Base-by-base conservation (phyloP, 768 basidiomycete species). In the Aureoboletus auriporus region DNA sequence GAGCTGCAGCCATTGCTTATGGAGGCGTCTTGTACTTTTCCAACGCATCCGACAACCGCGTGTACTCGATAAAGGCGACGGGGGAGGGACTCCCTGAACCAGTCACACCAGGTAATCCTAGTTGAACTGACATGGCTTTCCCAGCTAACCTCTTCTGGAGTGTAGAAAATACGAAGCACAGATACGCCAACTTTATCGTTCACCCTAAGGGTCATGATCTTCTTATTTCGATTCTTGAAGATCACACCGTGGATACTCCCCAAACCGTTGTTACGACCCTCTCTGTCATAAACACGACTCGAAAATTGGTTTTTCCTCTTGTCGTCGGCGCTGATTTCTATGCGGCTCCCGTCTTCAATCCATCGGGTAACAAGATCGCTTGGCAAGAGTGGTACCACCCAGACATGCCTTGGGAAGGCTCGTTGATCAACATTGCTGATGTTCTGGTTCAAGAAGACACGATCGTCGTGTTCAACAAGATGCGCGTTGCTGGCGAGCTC, bases 351-450 rank as follows among this genome's bases (percentile, higher is more conserved):
- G 67, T 60, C 27, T 78, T 84, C 65, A 78, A 78, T n/a, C 74
- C 78, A 0, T 74, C 80, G 44, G 85, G 84, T 0, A 67, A 54
- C 29, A 71, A 68, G 46, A 55, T 88, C 6, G 74, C 71, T 0
- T 89, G 81, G 80, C 69, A 79, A 40, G 69, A 81, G 50, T 88
- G 85, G 86, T 68, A 60, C 47, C 79, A 82, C 35, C 82, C 82
- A 0, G 72, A 80, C 54, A 82, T 83, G 81, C 79, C 86, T 4
- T 89, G 83, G 82, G 75, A 83, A 55, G 80, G 79, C 10, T 67
- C 72, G 6, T 65, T 76, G 46, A 66, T 87, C 50, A 70, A 73
- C 57, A 59, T 81, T 39, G 83, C 75, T 0, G 65, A 75, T 10
- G 63, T 83, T 10, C 13, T 23, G 9, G 8, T 47, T n/a, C 13